Conservation (phyloP, 2,329 filamentous ascomycete genomes). For the Arthrobotrys iridis region DNA sequence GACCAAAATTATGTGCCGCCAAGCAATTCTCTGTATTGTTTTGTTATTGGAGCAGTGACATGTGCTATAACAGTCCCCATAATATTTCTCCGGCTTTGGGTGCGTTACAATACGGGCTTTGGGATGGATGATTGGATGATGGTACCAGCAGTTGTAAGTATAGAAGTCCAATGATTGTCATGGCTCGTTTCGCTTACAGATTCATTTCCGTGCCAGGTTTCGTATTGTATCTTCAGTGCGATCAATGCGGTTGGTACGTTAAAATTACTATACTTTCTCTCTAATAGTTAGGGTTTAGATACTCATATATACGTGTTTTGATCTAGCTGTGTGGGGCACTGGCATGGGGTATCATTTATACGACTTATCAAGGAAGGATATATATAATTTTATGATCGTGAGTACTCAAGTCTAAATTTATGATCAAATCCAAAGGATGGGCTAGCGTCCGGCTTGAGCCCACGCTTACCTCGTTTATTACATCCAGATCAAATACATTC, state of each 20-base stretch:
- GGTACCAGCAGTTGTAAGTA: constrained; percentile 36
- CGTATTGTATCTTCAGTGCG: constrained; percentile 18
- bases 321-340: constrained; percentile 18
- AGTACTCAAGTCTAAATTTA: neutral
- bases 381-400: constrained; percentile 25
- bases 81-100: constrained; percentile 25
- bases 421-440: neutral
- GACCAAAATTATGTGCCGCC: constrained; percentile 15
- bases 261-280: neutral
- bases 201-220: neutral
- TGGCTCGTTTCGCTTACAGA: neutral
- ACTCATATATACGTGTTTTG: neutral
- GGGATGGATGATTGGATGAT: constrained; percentile 46
- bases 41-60: neutral
- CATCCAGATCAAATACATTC: constrained; percentile 36
- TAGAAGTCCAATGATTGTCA: too few relatives aligned
- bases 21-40: constrained; percentile 30
- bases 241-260: constrained; percentile 27
- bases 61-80: constrained; percentile 1
- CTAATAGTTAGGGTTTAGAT: neutral
- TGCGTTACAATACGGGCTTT: constrained; percentile 16
- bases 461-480: too few relatives aligned
- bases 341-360: constrained; percentile 40
- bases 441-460: neutral
- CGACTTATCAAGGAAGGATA: constrained; percentile 29